Evolutionary conservation across 2,329 filamentous ascomycete species (phyloP).

Genomic region (Davidsoniella eucalypti): DNA sequence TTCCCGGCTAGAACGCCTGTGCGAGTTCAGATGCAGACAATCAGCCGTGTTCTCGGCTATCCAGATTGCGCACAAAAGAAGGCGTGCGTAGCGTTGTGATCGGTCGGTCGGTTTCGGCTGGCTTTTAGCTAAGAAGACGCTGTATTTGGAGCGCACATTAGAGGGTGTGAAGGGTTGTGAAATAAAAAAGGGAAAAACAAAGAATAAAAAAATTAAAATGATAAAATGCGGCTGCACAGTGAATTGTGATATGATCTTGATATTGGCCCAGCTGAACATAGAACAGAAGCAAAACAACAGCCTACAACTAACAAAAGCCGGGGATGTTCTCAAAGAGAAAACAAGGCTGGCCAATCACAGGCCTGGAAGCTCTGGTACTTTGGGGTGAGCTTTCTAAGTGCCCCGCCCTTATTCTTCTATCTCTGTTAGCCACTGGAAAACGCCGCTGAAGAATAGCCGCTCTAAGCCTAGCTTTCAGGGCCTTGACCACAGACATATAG

Average conservation of each 20-base stretch:
- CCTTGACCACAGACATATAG: no score
- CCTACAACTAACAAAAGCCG: no score
- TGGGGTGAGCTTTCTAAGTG: not conserved
- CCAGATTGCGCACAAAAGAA: not conserved
- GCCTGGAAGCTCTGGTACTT: not conserved
- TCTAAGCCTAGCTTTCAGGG: no score
- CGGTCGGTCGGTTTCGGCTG: not conserved
- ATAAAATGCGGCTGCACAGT: not conserved
- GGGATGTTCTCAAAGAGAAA: not conserved
- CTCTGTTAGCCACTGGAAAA: no score
- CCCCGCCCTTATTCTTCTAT: no score
- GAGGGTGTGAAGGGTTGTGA: not conserved
- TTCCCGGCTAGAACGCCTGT: no score
- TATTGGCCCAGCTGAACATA: not conserved
- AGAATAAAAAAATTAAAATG: not conserved
- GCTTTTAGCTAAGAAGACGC: not conserved
- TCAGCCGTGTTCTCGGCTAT: not conserved
- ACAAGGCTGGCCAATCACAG: constrained; percentile 8
- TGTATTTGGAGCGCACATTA: not conserved
- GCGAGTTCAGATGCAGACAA: not conserved
- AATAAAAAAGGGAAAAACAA: not conserved
- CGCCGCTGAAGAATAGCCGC: no score
- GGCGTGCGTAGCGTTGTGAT: not conserved
- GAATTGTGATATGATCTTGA: not conserved
- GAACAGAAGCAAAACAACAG: no score